Percentiles rank a stretch among this genome's conserved stretches.
Conservation (phyloP, 2,329 filamentous ascomycete genomes). For the Stemphylium beticola region DNA sequence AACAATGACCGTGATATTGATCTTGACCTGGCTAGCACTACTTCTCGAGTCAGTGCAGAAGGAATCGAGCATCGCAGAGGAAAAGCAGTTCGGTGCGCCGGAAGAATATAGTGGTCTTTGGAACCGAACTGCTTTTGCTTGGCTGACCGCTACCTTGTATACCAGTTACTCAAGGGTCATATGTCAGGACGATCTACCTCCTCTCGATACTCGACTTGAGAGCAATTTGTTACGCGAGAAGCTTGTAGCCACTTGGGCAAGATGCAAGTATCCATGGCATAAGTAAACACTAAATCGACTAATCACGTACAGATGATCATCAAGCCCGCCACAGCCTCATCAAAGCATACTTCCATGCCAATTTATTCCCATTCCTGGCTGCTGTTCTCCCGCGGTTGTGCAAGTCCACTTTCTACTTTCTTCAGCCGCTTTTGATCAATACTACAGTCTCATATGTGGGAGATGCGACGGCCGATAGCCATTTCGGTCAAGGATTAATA, state of each 20-base stretch:
- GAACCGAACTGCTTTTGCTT: not conserved
- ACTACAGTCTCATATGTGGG: constrained; percentile 1
- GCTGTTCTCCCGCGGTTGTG: not conserved
- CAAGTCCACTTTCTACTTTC: constrained; percentile 1
- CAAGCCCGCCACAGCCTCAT: not conserved
- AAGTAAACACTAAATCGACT: not conserved
- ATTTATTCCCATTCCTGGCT: not conserved
- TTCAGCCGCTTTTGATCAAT: not conserved
- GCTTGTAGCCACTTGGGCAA: not conserved
- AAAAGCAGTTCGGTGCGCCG: not conserved
- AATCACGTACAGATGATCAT: not conserved
- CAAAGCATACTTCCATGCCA: not conserved
- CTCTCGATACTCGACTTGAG: constrained; percentile 1
- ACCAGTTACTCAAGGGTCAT: not conserved
- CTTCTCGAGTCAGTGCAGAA: constrained; percentile 1
- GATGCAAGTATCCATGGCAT: not conserved
- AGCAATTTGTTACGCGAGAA: not conserved
- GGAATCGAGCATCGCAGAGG: not conserved
- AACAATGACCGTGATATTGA: not conserved
- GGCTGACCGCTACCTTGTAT: not conserved
- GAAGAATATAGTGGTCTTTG: constrained; percentile 2
- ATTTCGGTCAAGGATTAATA: not conserved
- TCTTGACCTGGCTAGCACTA: not conserved
- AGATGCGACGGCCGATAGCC: not conserved
- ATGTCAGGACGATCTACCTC: not conserved